These are phyloP conservation scores for Euphrasia arctica DNA, from an alignment of 305 asterid species.

Conservation along the genomic window DNA sequence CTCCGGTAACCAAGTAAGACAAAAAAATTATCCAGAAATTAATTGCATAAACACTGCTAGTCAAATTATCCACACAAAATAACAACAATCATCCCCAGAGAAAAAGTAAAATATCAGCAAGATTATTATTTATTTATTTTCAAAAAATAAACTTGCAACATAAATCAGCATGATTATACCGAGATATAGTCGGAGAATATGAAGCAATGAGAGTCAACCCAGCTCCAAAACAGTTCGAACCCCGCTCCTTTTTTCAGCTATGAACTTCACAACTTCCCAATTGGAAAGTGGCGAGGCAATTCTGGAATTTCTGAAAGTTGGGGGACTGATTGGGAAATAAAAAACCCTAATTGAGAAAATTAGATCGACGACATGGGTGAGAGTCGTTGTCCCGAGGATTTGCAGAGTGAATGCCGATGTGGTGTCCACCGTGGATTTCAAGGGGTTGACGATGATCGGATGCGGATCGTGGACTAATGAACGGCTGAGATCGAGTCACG, in stretches of 20 bases:
- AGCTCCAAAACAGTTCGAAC: no score
- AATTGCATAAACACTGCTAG: no score
- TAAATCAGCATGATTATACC: slow-evolving; percentile 14
- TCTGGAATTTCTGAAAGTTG: no score
- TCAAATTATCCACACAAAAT: no score
- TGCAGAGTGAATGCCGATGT: slow-evolving; percentile 39
- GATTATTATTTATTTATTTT: background rate
- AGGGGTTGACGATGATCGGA: slow-evolving; percentile 32
- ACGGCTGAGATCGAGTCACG: slow-evolving; percentile 47
- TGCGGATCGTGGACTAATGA: slow-evolving; percentile 23
- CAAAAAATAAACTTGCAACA: background rate
- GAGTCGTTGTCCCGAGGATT: slow-evolving; percentile 35
- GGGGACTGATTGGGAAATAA: no score
- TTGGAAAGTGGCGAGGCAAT: background rate
- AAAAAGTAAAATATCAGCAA: background rate
- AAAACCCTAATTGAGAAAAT: slow-evolving; percentile 17
- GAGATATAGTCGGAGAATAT: slow-evolving; percentile 9
- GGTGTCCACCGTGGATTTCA: slow-evolving; percentile 59
- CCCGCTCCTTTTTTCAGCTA: slow-evolving; percentile 16
- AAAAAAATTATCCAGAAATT: no score
- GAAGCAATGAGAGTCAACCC: slow-evolving; percentile 25
- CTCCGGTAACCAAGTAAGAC: no score
- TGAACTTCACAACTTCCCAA: slow-evolving; percentile 22
- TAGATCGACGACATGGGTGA: slow-evolving; percentile 39
- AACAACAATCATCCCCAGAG: background rate